phyloP scores from a whole-genome alignment of 208 protist genomes.

The Sergeia podlipaevii region DNA sequence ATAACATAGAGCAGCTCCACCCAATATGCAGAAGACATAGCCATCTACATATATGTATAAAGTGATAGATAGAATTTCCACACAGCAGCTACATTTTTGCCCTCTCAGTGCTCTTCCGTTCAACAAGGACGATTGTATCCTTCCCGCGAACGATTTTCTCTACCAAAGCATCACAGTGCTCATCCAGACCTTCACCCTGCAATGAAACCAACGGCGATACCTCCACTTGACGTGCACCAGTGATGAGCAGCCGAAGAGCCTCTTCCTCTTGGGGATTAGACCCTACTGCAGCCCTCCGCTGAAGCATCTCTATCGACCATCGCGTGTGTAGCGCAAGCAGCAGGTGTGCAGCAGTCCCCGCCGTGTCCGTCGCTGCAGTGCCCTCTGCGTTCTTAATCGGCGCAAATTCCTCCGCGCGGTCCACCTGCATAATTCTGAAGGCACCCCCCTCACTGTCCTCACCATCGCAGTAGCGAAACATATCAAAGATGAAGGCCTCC shows the following conservation, averaged over 20 bases:
- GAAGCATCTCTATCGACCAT: conserved; percentile 50
- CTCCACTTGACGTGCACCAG: conserved; percentile 50
- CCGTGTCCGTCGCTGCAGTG: conserved; percentile 52
- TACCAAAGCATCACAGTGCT: conserved; percentile 24
- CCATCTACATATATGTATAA: neutral
- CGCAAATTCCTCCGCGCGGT: conserved; percentile 92
- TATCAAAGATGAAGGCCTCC: conserved; percentile 98
- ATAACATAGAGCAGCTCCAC: no score
- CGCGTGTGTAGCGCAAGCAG: conserved; percentile 58
- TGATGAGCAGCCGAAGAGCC: conserved; percentile 31
- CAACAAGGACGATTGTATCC: conserved; percentile 12
- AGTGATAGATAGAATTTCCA: conserved; percentile 9
- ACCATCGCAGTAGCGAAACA: conserved; percentile 82
- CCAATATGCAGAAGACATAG: no score
- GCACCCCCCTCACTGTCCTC: conserved; percentile 12
- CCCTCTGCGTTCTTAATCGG: conserved; percentile 96
- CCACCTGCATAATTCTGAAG: conserved; percentile 87
- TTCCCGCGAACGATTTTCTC: conserved; percentile 16
- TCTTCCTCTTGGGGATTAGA: neutral
- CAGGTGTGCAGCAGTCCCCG: conserved; percentile 67
- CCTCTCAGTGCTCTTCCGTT: conserved; percentile 4
- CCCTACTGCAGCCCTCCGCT: neutral
- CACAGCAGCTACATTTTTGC: conserved; percentile 11
- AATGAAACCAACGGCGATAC: conserved; percentile 92
- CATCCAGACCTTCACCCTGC: conserved; percentile 83